Evolutionary conservation across 2,329 filamentous ascomycete genomes (phyloP), one percentile per base, ranked within the genome.

Genomic region (Phyllosticta capitalensis): DNA sequence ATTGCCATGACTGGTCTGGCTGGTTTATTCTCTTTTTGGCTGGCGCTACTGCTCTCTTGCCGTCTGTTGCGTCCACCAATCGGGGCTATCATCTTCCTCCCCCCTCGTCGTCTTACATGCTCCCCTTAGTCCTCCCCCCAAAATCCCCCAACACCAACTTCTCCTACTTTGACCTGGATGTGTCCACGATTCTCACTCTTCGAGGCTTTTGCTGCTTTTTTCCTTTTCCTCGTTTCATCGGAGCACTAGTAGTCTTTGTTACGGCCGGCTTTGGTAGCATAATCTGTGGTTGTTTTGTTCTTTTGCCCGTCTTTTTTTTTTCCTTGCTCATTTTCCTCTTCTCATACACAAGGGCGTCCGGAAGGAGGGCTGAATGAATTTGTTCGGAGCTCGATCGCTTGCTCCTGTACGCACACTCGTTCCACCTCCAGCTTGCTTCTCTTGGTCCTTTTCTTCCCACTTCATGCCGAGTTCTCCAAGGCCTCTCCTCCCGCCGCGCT

Each of bases 191-290:
- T 58, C 56, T 58, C 30, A 38, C 30, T 38, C 30, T 38, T 14
- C 30, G 30, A 38, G 30, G 30, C 30, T 58, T 58, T 50, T 58
- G 51, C n/a, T 30, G 56, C 33, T 58, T 58, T 51, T 53, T 50
- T 58, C 14, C 49, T 22, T 59, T 21, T 52, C 24, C 50, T 59
- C 28, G 24, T 51, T 51, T 17, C 52, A 51, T 20, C n/a, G 21
- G 19, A 20, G 49, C 9, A 51, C 49, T 51, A 38, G 6, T 38
- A 38, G 30, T 38, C 33, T 51, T 52, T 54, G 51, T 59, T 52
- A 59, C 57, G 57, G 57, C 57, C 57, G 57, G 57, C 57, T 55
- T 51, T 59, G 57, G 57, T 59, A 59, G 52, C 48, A 55, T 59
- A 59, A 59, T 59, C 22, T 38, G 30, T 38, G 30, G 52, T 54